Evolutionary conservation across 106 monocot species (phyloP).

Genomic region (Dioscorea dumetorum): DNA sequence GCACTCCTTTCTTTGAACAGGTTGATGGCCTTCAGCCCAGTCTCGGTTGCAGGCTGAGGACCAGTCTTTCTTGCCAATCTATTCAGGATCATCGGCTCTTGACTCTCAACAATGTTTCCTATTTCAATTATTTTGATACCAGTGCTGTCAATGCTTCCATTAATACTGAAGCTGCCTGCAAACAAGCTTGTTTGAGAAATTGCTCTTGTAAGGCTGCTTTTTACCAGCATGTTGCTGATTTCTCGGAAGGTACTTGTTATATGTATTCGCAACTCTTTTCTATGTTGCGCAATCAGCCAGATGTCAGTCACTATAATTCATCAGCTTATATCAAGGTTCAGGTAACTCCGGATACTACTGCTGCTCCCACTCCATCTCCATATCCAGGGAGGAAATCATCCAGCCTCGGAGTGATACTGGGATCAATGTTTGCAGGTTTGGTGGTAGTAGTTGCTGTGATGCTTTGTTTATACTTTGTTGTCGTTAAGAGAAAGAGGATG

Average conservation of each 20-base stretch:
- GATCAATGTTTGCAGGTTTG: background rate
- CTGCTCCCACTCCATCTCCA: background rate
- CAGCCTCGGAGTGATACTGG: background rate
- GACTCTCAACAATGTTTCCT: constrained; percentile 18
- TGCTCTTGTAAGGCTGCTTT: constrained; percentile 36
- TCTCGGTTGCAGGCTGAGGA: constrained; percentile 25
- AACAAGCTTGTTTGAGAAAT: constrained; percentile 34
- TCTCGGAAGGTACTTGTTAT: constrained; percentile 24
- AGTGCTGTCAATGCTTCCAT: background rate
- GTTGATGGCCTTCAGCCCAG: constrained; percentile 12
- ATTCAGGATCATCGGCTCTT: constrained; percentile 21
- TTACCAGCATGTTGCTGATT: constrained; percentile 21
- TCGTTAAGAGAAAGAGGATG: constrained; percentile 6
- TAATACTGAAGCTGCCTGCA: constrained; percentile 25
- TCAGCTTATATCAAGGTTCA: constrained; percentile 43
- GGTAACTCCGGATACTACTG: background rate
- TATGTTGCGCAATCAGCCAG: constrained; percentile 18
- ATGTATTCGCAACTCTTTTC: constrained; percentile 29
- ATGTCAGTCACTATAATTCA: constrained; percentile 16
- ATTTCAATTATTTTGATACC: constrained; percentile 20
- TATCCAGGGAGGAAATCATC: background rate
- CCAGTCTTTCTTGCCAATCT: constrained; percentile 16
- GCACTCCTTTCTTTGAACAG: constrained; percentile 12
- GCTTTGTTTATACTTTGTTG: background rate
- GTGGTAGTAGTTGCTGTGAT: background rate